Base-by-base conservation (phyloP, 2,329 filamentous ascomycete genomes). In the Aspergillaceae sp. region DNA sequence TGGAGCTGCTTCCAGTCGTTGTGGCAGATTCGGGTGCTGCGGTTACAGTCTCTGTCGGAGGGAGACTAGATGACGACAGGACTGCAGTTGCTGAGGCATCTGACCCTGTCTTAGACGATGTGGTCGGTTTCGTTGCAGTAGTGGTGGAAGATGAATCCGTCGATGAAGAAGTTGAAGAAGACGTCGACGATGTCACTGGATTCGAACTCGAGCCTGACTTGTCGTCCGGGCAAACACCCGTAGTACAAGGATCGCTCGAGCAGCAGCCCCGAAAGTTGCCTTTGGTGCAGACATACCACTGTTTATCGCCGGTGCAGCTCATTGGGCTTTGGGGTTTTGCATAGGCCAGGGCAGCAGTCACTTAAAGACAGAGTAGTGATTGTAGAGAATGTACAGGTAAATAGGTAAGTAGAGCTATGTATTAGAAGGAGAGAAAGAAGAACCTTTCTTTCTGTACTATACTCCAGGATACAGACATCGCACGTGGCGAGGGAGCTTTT, bases 221-320 rank as follows among this genome's bases (percentile, higher is more conserved):
- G 29, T 55, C 49, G 32, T 61, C 59, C 7, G 56, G 57, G 54
- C 64, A 67, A 2, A 57, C 33, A 1, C 61, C 62, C 30, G 46
- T 46, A 7, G 47, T 51, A 46, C 64, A 66, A 28, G 64, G 61
- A 47, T 65, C 53, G 9, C 51, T 51, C 7, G 61, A 60, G 41
- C 64, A 67, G 44, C 64, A 67, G 40, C 64, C 64, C 30, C 35
- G 47, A 43, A 56, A 66, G 29, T 42, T 29, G 0, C 56, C 57
- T 36, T 33, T 46, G 3, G 45, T 44, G 42, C 63, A 64, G 32
- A 56, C 48, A 55, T 65, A 66, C 50, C 51, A 65, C 4, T 10
- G 4, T 27, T 38, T 3, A 7, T 3, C 1, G 8, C n/a, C n/a
- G n/a, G n/a, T n/a, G 5, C 34, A 36, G n/a, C n/a, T 19, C 19